These are phyloP conservation scores for Lipomyces sp. DNA, from an alignment of 805 yeast species.

Conservation along the genomic window DNA sequence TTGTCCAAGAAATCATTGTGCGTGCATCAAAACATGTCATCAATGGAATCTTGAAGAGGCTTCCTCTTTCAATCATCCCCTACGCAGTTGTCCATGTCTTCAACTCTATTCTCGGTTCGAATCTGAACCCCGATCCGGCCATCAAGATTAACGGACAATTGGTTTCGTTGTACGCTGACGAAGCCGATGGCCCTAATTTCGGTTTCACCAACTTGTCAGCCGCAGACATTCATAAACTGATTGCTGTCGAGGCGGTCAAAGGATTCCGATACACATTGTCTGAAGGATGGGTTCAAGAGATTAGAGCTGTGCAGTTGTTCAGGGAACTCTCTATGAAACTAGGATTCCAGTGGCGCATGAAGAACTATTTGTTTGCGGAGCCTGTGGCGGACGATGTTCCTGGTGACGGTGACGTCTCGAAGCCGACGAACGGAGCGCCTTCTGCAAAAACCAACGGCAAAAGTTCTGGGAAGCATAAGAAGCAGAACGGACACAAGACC, in stretches of 20 bases:
- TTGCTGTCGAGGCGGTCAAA: slow-evolving; percentile 58
- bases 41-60: slow-evolving; percentile 51
- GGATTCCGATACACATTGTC: slow-evolving; percentile 70
- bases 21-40: slow-evolving; percentile 79
- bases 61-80: slow-evolving; percentile 63
- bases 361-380: slow-evolving; percentile 53
- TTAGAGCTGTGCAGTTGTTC: slow-evolving; percentile 55
- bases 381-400: slow-evolving; percentile 43
- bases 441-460: slow-evolving; percentile 14
- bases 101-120: slow-evolving; percentile 66
- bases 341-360: slow-evolving; percentile 83
- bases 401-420: slow-evolving; percentile 14
- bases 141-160: slow-evolving; percentile 48
- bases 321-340: slow-evolving; percentile 75
- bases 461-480: slow-evolving; percentile 19
- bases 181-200: slow-evolving; percentile 45
- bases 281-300: slow-evolving; percentile 52
- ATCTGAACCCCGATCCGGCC: slow-evolving; percentile 51
- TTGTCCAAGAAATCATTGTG: slow-evolving; percentile 72
- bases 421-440: slow-evolving; percentile 9
- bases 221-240: slow-evolving; percentile 50
- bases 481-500: slow-evolving; percentile 14
- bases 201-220: slow-evolving; percentile 56
- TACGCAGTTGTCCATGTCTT: slow-evolving; percentile 70
- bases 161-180: slow-evolving; percentile 47